Base-by-base conservation (phyloP, 2,329 filamentous ascomycete genomes). In the Aureobasidium pullulans region DNA sequence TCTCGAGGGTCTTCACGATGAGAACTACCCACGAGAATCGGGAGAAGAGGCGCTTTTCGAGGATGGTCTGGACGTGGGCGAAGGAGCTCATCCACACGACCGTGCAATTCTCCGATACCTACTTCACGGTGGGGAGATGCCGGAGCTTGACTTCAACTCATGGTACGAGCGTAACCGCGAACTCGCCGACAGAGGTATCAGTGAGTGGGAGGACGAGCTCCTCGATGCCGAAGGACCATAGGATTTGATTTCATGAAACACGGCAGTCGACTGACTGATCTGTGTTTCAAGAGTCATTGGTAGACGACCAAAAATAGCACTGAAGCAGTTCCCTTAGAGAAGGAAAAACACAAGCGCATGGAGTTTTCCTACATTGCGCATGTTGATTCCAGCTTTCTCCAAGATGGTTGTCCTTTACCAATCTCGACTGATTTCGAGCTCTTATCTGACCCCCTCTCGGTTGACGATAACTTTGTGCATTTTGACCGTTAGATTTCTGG, bases 1-100 rank as follows among this genome's bases (percentile, higher is more conserved):
- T 48, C 37, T 66, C n/a, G 65, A 66, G 39, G 63, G 61, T 15
- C 43, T 68, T 19, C 64, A 63, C 29, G 50, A 54, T n/a, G 50
- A 42, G 4, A 29, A 54, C 9, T 54, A 54, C 11, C 39, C 50
- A 15, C 15, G n/a, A 59, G 65, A 66, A 10, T 47, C 62, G 19
- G 57, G 62, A 19, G 43, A 57, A 11, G 40, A 57, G 29, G 52
- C 36, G 6, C 37, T 57, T 16, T 57, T 48, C 3, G 56, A 60
- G 10, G 50, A 48, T 15, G 58, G 60, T 11, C 40, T 60, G 16
- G 58, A 59, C 29, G 37, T 54, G 5, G 50, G 50, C 6, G 37
- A 54, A 43, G 49, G 39, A 3, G 50, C 50, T 3, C 50, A 54
- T 10, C 50, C 50, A 3, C 61, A 63, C 32, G 52, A 57, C 11